Evolutionary conservation across 495 filamentous ascomycete species (phyloP), one percentile per base, ranked within the genome.

Genomic region (Aspergillus bertholletiae): DNA sequence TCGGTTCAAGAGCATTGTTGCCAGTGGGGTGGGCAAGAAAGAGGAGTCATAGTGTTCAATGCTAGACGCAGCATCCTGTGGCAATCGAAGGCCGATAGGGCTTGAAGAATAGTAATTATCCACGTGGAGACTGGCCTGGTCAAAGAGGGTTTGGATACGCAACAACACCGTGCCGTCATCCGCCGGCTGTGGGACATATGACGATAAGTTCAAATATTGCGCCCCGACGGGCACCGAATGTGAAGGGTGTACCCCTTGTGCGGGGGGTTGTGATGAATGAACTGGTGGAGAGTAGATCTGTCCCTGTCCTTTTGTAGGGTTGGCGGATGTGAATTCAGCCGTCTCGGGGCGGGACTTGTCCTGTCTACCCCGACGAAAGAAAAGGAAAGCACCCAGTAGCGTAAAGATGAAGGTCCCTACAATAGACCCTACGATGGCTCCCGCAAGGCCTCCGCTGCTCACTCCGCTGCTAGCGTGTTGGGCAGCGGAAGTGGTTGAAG

Each of bases 381-480:
- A 56, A 39, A 59, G 37, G n/a, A 57, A 51, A 32, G 57, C 63
- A n/a, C 54, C 40, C 7, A 74, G 45, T 7, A 70, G 60, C 0
- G 68, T 63, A 2, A 74, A 22, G 5, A 74, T 32, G 13, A 61
- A 65, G 2, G 60, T 49, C 4, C 65, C 71, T 7, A 65, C 23
- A 32, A 71, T 60, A 8, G 59, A 59, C 1, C 62, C 71, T 12
- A 72, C 53, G 28, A 71, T 63, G 2, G 59, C 62, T 5, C 71
- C 71, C 22, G 71, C 71, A 15, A 72, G 61, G 3, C 62, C 52
- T 7, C 65, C 65, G n/a, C 43, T 56, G 41, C 52, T 57, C 22
- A 58, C 22, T 1, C 44, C 23, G 11, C 44, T 28, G 27, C 44
- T 46, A 7, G 44, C 21, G 20, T 26, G 22, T 4, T 27, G 23